phyloP scores from a whole-genome alignment of 2,329 filamentous ascomycete species.

The Nemania serpens region DNA sequence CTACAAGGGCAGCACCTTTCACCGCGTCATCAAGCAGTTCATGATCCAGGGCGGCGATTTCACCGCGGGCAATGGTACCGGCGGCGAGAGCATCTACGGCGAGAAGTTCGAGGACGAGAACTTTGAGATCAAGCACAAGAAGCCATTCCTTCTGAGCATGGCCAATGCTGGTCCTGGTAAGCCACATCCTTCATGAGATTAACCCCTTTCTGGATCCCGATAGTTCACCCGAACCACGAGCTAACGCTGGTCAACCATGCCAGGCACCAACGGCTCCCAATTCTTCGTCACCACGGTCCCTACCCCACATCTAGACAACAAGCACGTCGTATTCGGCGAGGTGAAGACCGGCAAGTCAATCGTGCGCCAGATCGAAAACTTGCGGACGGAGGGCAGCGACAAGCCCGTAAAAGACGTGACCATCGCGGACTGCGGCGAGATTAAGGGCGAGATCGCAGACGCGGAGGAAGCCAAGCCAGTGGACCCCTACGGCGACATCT shows the following conservation, averaged over 20 bases:
- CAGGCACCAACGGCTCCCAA: slow-evolving; percentile 92
- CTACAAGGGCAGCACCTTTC: slow-evolving; percentile 93
- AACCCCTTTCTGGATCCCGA: too few relatives aligned
- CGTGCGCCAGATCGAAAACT: slow-evolving; percentile 87
- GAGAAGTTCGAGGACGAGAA: slow-evolving; percentile 98
- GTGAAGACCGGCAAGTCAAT: slow-evolving; percentile 92
- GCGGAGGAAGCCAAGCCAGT: slow-evolving; percentile 65
- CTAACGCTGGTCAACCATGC: neutral
- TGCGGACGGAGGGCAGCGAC: slow-evolving; percentile 75
- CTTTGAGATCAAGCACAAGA: slow-evolving; percentile 88
- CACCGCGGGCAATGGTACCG: slow-evolving; percentile 90
- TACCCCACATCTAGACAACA: slow-evolving; percentile 93
- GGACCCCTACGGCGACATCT: slow-evolving; percentile 84
- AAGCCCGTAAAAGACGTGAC: slow-evolving; percentile 75
- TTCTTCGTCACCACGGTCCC: slow-evolving; percentile 97
- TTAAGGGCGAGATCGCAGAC: slow-evolving; percentile 70
- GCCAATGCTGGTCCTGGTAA: slow-evolving; percentile 91
- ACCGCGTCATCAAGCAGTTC: slow-evolving; percentile 97
- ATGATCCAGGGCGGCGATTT: slow-evolving; percentile 99
- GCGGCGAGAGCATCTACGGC: slow-evolving; percentile 96
- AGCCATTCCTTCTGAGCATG: slow-evolving; percentile 94
- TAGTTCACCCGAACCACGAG: neutral
- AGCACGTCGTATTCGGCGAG: slow-evolving; percentile 97
- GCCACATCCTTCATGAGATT: slow-evolving; percentile 31
- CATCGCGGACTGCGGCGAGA: slow-evolving; percentile 85